Conservation (phyloP, 495 filamentous ascomycete species). For the Parathielavia appendiculata region DNA sequence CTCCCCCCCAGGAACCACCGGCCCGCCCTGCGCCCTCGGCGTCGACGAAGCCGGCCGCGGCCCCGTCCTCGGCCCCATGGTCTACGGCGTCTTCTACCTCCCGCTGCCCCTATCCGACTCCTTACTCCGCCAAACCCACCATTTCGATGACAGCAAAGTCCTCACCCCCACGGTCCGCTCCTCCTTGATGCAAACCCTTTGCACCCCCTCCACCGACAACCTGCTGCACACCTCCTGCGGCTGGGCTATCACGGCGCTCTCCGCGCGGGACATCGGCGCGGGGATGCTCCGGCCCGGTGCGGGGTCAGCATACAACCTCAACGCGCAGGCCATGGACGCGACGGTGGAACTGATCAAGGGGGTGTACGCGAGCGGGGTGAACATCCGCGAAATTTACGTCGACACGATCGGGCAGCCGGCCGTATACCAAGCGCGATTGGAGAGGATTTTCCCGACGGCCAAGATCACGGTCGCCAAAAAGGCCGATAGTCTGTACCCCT, state of each 20-base stretch:
- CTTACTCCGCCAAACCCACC: slow-evolving; percentile 68
- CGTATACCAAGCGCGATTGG: slow-evolving; percentile 77
- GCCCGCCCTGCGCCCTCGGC: slow-evolving; percentile 54
- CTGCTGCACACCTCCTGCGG: slow-evolving; percentile 62
- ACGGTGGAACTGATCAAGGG: slow-evolving; percentile 78
- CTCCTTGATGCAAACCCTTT: slow-evolving; percentile 67
- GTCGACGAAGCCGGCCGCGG: slow-evolving; percentile 95
- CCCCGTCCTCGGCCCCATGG: slow-evolving; percentile 95
- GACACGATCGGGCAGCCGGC: slow-evolving; percentile 86
- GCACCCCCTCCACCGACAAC: slow-evolving; percentile 53
- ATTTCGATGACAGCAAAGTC: slow-evolving; percentile 90
- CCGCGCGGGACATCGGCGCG: slow-evolving; percentile 74
- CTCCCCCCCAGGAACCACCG: slow-evolving; percentile 13
- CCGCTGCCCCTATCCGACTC: slow-evolving; percentile 60
- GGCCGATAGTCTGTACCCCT: slow-evolving; percentile 89
- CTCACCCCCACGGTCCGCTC: slow-evolving; percentile 70
- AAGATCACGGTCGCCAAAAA: slow-evolving; percentile 91
- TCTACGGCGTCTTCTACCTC: slow-evolving; percentile 87
- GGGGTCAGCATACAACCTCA: slow-evolving; percentile 72
- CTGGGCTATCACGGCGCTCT: slow-evolving; percentile 76
- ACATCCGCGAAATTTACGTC: slow-evolving; percentile 85
- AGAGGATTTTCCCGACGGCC: slow-evolving; percentile 73
- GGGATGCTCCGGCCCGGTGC: slow-evolving; percentile 67
- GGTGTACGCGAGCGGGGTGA: slow-evolving; percentile 67
- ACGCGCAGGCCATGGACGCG: slow-evolving; percentile 96